phyloP scores from a whole-genome alignment of 2,329 filamentous ascomycete species.

The Boeremia lycopersici region DNA sequence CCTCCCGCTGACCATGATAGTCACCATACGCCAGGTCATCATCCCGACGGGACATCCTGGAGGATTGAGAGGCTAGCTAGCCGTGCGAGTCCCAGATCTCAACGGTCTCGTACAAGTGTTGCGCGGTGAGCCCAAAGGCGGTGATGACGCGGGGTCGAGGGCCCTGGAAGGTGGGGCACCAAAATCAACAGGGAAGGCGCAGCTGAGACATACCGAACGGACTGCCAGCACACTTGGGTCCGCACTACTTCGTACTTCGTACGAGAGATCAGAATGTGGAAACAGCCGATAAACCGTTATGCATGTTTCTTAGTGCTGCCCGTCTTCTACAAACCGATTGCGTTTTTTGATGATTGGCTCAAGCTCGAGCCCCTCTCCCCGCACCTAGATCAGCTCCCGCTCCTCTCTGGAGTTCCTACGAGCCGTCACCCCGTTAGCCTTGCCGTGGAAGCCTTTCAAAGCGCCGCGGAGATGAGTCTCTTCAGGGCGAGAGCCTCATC shows the following conservation, averaged over 20 bases:
- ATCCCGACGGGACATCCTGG: slow-evolving; percentile 47
- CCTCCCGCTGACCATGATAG: slow-evolving; percentile 49
- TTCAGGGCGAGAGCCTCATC: background rate
- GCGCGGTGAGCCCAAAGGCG: slow-evolving; percentile 6
- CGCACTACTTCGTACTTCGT: background rate
- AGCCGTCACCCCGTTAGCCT: background rate
- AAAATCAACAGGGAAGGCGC: slow-evolving; percentile 6
- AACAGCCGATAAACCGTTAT: background rate
- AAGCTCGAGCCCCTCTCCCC: slow-evolving; percentile 3
- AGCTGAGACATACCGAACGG: slow-evolving; percentile 10
- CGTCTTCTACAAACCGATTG: background rate
- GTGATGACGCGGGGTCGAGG: slow-evolving; percentile 11
- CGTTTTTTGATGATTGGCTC: background rate
- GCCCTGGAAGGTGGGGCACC: slow-evolving; percentile 8
- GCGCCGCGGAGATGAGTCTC: slow-evolving; percentile 1
- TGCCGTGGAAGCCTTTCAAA: background rate
- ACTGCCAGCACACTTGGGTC: slow-evolving; percentile 1
- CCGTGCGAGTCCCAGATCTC: background rate
- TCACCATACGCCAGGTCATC: slow-evolving; percentile 63
- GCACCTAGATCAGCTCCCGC: slow-evolving; percentile 7
- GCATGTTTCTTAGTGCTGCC: background rate
- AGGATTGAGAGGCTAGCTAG: background rate
- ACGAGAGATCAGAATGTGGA: background rate
- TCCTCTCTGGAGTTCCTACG: background rate
- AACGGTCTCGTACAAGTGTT: background rate